Conservation (phyloP, 768 basidiomycete species). For the Psilocybe subaeruginosa region DNA sequence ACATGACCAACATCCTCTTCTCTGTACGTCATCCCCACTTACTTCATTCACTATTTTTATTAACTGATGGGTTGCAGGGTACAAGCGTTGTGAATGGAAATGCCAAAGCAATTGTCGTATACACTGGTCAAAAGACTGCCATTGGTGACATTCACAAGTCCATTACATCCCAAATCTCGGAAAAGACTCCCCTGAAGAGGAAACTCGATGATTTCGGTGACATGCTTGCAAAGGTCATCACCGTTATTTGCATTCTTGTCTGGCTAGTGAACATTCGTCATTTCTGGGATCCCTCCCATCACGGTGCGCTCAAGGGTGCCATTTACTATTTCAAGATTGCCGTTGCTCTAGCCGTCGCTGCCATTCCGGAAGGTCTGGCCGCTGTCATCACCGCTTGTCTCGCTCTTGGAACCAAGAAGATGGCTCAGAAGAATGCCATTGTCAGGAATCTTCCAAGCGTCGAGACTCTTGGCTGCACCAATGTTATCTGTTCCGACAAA, state of each 20-base stretch:
- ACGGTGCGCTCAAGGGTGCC: constrained; percentile 88
- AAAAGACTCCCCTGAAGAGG: constrained; percentile 96
- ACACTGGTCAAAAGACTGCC: constrained; percentile 85
- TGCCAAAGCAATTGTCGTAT: constrained; percentile 85
- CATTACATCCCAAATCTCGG: constrained; percentile 88
- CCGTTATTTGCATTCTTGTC: constrained; percentile 94
- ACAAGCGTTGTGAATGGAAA: constrained; percentile 96
- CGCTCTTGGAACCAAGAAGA: constrained; percentile 97
- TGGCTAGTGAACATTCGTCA: constrained; percentile 98
- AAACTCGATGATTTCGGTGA: constrained; percentile 99
- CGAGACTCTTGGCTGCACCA: constrained; percentile 96
- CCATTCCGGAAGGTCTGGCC: constrained; percentile 97
- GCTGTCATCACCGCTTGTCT: constrained; percentile 98
- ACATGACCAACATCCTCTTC: constrained; percentile 97
- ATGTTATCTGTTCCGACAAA: constrained; percentile 99
- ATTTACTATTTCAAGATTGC: constrained; percentile 99
- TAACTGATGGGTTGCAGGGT: constrained; percentile 51
- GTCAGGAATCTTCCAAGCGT: constrained; percentile 96
- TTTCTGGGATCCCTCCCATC: constrained; percentile 95
- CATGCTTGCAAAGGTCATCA: constrained; percentile 96
- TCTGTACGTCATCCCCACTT: constrained; percentile 54
- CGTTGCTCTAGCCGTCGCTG: constrained; percentile 97
- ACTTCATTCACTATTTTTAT: not conserved
- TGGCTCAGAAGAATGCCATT: constrained; percentile 99
- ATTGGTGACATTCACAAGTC: constrained; percentile 98